Conservation (phyloP, 2,329 filamentous ascomycete species). For the Madurella fahalii region DNA sequence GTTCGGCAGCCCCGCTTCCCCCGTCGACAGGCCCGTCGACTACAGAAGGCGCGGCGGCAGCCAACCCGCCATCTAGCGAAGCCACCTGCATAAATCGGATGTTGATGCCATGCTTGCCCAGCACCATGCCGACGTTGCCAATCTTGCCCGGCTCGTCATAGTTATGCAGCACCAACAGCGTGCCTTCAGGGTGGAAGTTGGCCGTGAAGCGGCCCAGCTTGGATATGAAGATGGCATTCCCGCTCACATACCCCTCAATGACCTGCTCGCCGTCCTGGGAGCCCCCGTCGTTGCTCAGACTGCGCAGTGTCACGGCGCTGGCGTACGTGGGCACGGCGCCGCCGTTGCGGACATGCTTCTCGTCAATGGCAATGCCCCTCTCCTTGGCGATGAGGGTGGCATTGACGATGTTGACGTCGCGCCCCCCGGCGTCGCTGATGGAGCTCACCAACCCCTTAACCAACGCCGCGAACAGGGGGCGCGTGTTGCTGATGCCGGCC, state of each 20-base stretch:
- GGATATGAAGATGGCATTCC: slow-evolving; percentile 63
- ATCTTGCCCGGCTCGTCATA: slow-evolving; percentile 81
- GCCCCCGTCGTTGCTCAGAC: slow-evolving; percentile 25
- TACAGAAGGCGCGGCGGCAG: slow-evolving; percentile 13
- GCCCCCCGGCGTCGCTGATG: slow-evolving; percentile 61
- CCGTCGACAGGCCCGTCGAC: slow-evolving; percentile 25
- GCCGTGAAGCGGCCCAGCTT: slow-evolving; percentile 70
- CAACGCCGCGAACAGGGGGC: slow-evolving; percentile 72
- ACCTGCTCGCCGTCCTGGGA: slow-evolving; percentile 36
- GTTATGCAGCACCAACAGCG: slow-evolving; percentile 73
- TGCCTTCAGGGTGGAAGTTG: slow-evolving; percentile 69
- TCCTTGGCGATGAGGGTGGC: slow-evolving; percentile 70
- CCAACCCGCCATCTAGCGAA: slow-evolving; percentile 39
- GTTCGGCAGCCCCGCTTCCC: slow-evolving; percentile 34
- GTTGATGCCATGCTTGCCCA: slow-evolving; percentile 69
- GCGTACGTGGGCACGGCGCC: slow-evolving; percentile 60
- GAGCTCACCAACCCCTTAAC: slow-evolving; percentile 70
- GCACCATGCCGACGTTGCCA: slow-evolving; percentile 67
- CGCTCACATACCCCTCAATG: slow-evolving; percentile 64
- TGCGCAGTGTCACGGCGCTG: slow-evolving; percentile 64
- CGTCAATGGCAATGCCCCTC: slow-evolving; percentile 72
- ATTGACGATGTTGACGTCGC: slow-evolving; percentile 80
- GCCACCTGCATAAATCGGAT: slow-evolving; percentile 77
- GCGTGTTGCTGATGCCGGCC: slow-evolving; percentile 66
- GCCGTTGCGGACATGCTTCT: slow-evolving; percentile 61